These are phyloP conservation scores for Guyanaporus albipodus DNA, from an alignment of 768 basidiomycete genomes.

Conservation along the genomic window DNA sequence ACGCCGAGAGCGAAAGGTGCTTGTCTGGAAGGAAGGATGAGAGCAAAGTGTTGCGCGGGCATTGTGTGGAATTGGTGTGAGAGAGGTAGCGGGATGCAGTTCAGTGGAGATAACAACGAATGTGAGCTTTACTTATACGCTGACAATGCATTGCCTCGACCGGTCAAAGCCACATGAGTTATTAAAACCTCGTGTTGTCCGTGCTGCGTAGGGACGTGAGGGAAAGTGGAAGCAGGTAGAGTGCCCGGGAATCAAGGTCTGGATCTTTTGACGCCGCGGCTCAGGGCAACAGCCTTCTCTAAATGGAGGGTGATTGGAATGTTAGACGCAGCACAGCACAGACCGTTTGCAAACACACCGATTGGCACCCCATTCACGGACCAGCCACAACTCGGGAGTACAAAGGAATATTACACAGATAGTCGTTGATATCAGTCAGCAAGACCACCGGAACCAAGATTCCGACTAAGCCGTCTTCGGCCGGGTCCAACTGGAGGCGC, in stretches of 20 bases:
- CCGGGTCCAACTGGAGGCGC: neutral
- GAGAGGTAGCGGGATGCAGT: constrained; percentile 13
- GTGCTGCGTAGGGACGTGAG: constrained; percentile 30
- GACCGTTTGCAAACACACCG: constrained; percentile 14
- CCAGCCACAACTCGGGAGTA: constrained; percentile 20
- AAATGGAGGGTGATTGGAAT: constrained; percentile 26
- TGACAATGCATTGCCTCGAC: constrained; percentile 29
- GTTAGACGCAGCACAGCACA: constrained; percentile 28
- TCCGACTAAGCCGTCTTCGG: constrained; percentile 2
- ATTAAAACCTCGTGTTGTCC: constrained; percentile 35
- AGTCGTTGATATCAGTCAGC: constrained; percentile 3
- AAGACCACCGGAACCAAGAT: constrained; percentile 4
- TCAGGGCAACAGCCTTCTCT: constrained; percentile 32
- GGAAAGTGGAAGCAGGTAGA: constrained; percentile 24
- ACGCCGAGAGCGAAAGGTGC: constrained; percentile 33
- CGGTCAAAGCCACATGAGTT: constrained; percentile 18
- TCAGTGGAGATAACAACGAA: constrained; percentile 15
- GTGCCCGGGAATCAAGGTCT: constrained; percentile 31
- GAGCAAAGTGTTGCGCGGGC: constrained; percentile 28
- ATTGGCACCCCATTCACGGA: constrained; percentile 7
- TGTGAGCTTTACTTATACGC: constrained; percentile 28
- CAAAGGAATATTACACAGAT: constrained; percentile 10
- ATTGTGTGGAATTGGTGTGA: constrained; percentile 13
- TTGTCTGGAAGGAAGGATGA: constrained; percentile 32
- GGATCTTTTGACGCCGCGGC: constrained; percentile 30